Conservation (phyloP, 1,284 basidiomycete species). For the Ceratobasidium sp. region DNA sequence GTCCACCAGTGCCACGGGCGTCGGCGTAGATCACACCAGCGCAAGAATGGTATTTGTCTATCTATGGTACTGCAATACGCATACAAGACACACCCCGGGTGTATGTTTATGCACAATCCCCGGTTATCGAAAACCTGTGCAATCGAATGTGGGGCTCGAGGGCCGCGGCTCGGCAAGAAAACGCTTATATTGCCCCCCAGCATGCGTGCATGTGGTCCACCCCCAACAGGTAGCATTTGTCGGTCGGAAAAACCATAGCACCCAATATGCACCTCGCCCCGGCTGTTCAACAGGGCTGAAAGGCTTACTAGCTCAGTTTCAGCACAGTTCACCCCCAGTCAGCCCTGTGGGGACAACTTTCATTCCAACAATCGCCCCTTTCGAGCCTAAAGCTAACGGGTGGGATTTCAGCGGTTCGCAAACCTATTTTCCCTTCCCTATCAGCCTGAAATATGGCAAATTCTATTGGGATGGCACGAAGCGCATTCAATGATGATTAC, state of each 20-base stretch:
- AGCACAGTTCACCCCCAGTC: not conserved
- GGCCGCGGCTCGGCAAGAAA: conserved; percentile 23
- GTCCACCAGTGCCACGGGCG: not conserved
- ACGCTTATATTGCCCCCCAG: not conserved
- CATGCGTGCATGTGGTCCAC: not conserved
- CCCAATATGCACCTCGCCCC: not conserved
- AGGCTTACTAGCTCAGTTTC: not conserved
- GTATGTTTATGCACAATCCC: conserved; percentile 14
- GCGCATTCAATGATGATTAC: not conserved
- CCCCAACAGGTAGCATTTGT: too few species aligned
- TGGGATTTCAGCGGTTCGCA: conserved; percentile 3
- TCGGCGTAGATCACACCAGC: conserved; percentile 14
- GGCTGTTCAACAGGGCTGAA: not conserved
- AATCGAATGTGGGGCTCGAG: not conserved
- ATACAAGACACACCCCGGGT: conserved; percentile 22
- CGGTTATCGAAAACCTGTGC: conserved; percentile 3
- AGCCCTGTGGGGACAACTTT: not conserved
- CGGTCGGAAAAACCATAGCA: not conserved
- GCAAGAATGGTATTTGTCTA: not conserved
- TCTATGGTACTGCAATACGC: not conserved
- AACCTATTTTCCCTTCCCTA: not conserved
- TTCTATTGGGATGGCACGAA: conserved; percentile 17
- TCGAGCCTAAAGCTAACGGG: not conserved
- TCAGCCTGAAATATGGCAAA: not conserved
- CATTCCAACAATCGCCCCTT: too few species aligned